These are phyloP conservation scores for Colletotrichum caudatum DNA, from an alignment of 2,329 filamentous ascomycete species.

Conservation along the genomic window DNA sequence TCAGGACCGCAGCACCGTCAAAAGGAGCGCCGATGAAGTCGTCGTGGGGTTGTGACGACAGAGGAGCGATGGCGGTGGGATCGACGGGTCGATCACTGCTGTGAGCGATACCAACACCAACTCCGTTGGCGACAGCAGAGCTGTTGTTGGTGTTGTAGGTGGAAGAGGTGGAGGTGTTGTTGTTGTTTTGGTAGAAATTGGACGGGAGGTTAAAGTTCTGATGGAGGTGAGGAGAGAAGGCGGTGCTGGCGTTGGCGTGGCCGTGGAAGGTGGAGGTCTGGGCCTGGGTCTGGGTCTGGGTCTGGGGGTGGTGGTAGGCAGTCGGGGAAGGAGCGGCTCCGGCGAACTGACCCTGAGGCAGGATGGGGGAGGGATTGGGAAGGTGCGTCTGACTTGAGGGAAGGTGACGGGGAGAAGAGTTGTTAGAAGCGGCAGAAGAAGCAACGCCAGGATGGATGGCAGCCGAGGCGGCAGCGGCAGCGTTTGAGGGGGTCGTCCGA, in stretches of 20 bases:
- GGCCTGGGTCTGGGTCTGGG: constrained; percentile 40
- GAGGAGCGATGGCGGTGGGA: constrained; percentile 53
- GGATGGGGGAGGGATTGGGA: constrained; percentile 61
- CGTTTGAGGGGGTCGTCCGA: constrained; percentile 60
- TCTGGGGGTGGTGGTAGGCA: constrained; percentile 45
- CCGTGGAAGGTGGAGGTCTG: constrained; percentile 45
- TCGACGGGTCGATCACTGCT: constrained; percentile 50
- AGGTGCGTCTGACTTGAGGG: constrained; percentile 52
- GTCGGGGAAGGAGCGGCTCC: constrained; percentile 38
- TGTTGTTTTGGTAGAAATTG: constrained; percentile 34
- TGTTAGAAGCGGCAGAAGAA: constrained; percentile 52
- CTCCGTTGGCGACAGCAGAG: constrained; percentile 44
- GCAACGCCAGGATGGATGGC: constrained; percentile 4
- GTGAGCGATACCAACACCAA: constrained; percentile 35
- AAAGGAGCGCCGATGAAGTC: constrained; percentile 75
- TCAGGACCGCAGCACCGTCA: constrained; percentile 72
- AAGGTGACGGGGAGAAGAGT: constrained; percentile 61
- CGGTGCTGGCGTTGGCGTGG: constrained; percentile 80
- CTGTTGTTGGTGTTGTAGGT: constrained; percentile 44
- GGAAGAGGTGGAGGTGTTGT: constrained; percentile 41
- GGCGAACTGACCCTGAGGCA: constrained; percentile 60
- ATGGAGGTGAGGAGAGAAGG: constrained; percentile 73
- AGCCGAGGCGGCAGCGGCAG: constrained; percentile 44
- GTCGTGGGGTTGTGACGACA: constrained; percentile 56
- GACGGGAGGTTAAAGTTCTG: constrained; percentile 33